Percentiles rank a stretch among this genome's conserved stretches.
These are phyloP conservation scores for Syncephalis plumigaleata DNA, from an alignment of 371 early-diverging fungal genomes.

Conservation along the genomic window DNA sequence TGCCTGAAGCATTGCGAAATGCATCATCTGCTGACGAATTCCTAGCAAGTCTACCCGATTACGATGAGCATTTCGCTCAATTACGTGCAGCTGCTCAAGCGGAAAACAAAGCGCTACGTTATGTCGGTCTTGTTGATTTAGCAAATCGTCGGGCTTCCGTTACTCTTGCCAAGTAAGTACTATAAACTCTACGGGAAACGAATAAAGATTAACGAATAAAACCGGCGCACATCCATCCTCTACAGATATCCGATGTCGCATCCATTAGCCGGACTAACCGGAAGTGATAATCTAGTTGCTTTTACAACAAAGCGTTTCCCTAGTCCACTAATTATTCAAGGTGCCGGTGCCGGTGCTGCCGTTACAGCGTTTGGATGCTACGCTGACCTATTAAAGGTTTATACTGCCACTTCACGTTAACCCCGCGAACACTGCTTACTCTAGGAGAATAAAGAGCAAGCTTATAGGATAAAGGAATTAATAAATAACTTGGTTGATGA, in stretches of 20 bases:
- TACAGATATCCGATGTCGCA: conserved; percentile 63
- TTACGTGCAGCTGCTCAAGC: conserved; percentile 57
- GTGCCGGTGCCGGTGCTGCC: conserved; percentile 93
- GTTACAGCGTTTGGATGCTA: conserved; percentile 94
- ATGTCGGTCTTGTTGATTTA: conserved; percentile 76
- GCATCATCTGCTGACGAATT: conserved; percentile 61
- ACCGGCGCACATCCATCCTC: background rate
- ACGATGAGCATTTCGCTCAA: conserved; percentile 61
- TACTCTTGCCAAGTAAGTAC: conserved; percentile 46
- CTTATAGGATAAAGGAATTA: too few relatives aligned
- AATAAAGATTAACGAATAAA: background rate
- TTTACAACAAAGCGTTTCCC: conserved; percentile 89
- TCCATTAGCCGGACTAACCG: conserved; percentile 87
- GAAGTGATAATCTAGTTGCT: conserved; percentile 92
- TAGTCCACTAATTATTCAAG: conserved; percentile 85
- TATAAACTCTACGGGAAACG: background rate
- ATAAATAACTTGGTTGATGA: too few relatives aligned
- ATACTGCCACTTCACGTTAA: too few relatives aligned
- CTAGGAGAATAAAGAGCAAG: too few relatives aligned
- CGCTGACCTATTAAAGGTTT: conserved; percentile 66
- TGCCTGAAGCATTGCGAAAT: conserved; percentile 66
- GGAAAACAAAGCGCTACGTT: conserved; percentile 66
- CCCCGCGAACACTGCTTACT: too few relatives aligned
- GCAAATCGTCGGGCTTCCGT: conserved; percentile 48
- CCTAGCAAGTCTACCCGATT: conserved; percentile 62